Base-by-base conservation (phyloP, 1,139 yeast species). In the Debaryomyces coudertii region DNA sequence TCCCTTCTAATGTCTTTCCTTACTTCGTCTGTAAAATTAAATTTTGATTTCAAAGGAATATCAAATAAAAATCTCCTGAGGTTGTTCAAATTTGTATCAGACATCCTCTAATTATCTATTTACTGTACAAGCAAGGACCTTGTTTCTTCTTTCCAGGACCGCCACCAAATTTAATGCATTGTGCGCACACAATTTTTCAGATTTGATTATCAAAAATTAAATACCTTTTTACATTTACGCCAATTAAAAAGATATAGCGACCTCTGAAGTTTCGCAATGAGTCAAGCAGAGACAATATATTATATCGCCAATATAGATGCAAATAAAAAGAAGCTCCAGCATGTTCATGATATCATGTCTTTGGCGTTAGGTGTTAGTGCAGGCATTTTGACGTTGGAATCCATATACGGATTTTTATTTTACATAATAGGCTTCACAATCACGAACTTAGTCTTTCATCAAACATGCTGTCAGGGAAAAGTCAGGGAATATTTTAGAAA, bases 381-480 rank as follows among this genome's bases (percentile, higher is more conserved):
- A 1, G 96, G 96, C 0, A 77, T 86, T 18, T 66, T 88, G 41
- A 82, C 86, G 40, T 67, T 88, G 41, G 90, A 87, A 56, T 80
- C 93, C 0, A 53, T 73, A 27, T 51, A 71, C 39, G 96, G 96
- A 7, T 79, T 87, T 53, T 54, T 68, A 4, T 80, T 85, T 61
- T 89, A 85, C 56, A 43, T 80, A 1, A 58, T 65, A 1, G 78
- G 85, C 3, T 74, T 82, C 51, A 42, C 78, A 1, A 22, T 76
- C 2, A 67, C 80, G 8, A 76, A 81, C 51, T 43, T 62, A 0
- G 57, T 76, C 7, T 79, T 80, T 50, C 69, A 73, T 49, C 14
- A 63, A 5, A 51, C 76, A 6, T 67, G 79, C 40, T 76, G 82
- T 43, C 68, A 71, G 40, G 65, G 75, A 0, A 55, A 66, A 5